Evolutionary conservation across 768 basidiomycete species (phyloP).

Genomic region (Pulveroboletus frians): DNA sequence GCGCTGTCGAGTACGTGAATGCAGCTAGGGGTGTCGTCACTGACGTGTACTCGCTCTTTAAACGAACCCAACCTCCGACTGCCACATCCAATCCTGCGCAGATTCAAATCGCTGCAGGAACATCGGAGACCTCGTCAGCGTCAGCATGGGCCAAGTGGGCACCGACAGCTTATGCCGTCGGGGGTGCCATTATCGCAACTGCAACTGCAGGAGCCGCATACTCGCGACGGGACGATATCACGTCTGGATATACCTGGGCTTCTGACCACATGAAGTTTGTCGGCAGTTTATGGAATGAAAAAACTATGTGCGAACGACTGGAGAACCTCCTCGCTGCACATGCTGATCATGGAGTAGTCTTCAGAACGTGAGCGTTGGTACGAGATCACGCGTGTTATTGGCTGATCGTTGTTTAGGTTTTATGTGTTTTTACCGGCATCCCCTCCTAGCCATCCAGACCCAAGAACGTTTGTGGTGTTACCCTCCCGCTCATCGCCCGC

Average conservation of each 20-base stretch:
- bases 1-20: conserved; percentile 65
- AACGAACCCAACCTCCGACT: conserved; percentile 38
- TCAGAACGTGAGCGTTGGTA: conserved; percentile 56
- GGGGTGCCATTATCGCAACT: conserved; percentile 72
- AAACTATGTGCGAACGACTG: conserved; percentile 54
- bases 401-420: conserved; percentile 45
- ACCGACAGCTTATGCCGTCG: conserved; percentile 65
- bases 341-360: conserved; percentile 57
- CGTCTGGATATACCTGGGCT: conserved; percentile 65
- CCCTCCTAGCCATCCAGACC: conserved; percentile 47
- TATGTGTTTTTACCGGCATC: conserved; percentile 73
- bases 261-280: conserved; percentile 90
- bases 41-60: conserved; percentile 53
- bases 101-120: conserved; percentile 30
- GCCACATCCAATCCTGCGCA: conserved; percentile 27
- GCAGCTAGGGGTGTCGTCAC: conserved; percentile 61
- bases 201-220: conserved; percentile 84
- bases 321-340: conserved; percentile 59
- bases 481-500: conserved; percentile 49
- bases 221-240: conserved; percentile 72
- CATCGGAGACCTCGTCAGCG: conserved; percentile 11
- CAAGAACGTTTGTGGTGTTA: conserved; percentile 75
- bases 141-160: conserved; percentile 59
- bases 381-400: background rate
- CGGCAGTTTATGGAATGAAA: conserved; percentile 78